These are phyloP conservation scores for Trichoderma citrinoviride DNA, from an alignment of 2,329 filamentous ascomycete species.

Conservation along the genomic window DNA sequence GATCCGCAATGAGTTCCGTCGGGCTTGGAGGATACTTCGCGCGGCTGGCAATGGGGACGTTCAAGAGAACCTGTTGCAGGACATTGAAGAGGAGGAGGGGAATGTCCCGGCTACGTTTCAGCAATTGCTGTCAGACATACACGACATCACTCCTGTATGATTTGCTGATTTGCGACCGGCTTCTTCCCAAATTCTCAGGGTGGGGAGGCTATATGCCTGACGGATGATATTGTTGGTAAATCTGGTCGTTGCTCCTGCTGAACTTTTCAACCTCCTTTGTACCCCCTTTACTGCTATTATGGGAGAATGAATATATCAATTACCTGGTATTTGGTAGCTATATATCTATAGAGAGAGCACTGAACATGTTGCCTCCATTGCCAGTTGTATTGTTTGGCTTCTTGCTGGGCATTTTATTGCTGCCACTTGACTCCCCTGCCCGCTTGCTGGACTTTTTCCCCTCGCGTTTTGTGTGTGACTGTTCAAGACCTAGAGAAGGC, in stretches of 20 bases:
- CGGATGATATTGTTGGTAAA: not conserved
- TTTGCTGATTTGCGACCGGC: no score
- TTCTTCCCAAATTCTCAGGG: not conserved
- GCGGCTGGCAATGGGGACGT: constrained; percentile 43
- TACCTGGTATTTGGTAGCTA: not conserved
- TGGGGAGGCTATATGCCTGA: not conserved
- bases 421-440: not conserved
- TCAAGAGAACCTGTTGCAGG: constrained; percentile 52
- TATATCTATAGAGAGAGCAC: constrained; percentile 20
- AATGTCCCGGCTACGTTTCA: constrained; percentile 27
- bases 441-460: constrained; percentile 1
- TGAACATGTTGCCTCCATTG: constrained; percentile 21
- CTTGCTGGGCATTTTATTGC: not conserved
- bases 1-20: constrained; percentile 80
- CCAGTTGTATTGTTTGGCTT: not conserved
- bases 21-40: constrained; percentile 71
- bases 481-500: not conserved
- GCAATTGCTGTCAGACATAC: constrained; percentile 36
- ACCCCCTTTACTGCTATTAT: no score
- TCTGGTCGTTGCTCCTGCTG: not conserved
- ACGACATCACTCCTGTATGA: constrained; percentile 28
- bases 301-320: no score
- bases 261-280: no score
- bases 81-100: constrained; percentile 41
- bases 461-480: not conserved